Evolutionary conservation across 2,329 filamentous ascomycete species (phyloP), one percentile per base, ranked within the genome.

Genomic region (Beauveria asiatica): DNA sequence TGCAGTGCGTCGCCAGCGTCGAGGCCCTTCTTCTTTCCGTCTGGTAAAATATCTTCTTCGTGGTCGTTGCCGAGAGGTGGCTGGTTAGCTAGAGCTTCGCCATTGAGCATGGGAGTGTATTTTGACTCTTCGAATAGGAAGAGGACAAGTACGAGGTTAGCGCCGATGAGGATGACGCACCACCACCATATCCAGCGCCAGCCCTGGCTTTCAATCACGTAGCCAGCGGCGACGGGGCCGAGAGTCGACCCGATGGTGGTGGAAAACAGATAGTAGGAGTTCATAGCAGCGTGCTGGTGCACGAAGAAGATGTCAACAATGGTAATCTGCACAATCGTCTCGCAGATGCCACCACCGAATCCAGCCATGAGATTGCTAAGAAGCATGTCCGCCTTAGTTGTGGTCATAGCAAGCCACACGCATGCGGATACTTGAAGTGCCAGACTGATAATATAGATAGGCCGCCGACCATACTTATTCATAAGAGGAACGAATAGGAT

Each of bases 111-210:
- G 17, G 45, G 7, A 4, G 27, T 57, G 59, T 67, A 73, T 46
- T 70, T 74, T 0, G 71, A 74, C 61, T 76, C 79, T 45, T 64
- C 63, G 58, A 75, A 81, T 7, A 70, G 62, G 56, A 81, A 78
- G 1, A 74, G 37, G 45, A 80, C 72, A 11, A 73, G 61, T 3
- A 79, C 3, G 0, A 79, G 59, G 6, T 70, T 68, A 9, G 68
- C 59, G 2, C 72, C 71, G 25, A 78, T 68, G 37, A 78, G 67
- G 53, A 78, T 76, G 19, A 69, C 69, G 49, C 67, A 73, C 71
- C 72, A 80, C 77, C 77, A 80, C 72, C 73, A 81, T 1, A 75
- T 70, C 76, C 77, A 81, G 13, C 78, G 69, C 79, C 80, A 83
- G 0, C 76, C 78, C 55, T 65, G 66, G 13, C 49, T 53, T 5